Evolutionary conservation across 768 basidiomycete genomes (phyloP), one percentile per base, ranked within the genome.

Genomic region (Tulasnella sp.): DNA sequence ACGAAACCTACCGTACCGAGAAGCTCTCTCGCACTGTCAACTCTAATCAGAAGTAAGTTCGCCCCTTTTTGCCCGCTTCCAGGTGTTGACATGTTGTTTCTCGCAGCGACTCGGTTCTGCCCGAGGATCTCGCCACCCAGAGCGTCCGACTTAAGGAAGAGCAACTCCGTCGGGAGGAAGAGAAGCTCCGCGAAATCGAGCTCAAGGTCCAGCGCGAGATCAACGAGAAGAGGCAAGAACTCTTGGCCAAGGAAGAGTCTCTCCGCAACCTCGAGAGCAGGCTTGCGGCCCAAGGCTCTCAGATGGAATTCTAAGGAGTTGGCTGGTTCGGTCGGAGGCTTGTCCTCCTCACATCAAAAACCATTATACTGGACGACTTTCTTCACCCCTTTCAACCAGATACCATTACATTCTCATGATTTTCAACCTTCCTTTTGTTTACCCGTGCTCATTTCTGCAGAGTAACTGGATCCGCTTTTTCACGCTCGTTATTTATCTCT

Each of bases 141-240:
- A 94, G 92, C 79, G 96, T 98, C 70, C 93, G 97, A 77, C 91
- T 99, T 86, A 99, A 99, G 87, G 98, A 99, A 86, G 98, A 99
- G 84, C 98, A 99, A 84, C 91, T 99, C 78, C 92, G 96, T 81
- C 87, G 93, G 79, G 98, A 99, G 84, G 96, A 98, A 86, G 95
- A 98, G 87, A 97, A 97, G 88, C 88, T 99, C 81, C 95, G 97
- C 80, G 98, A 99, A 86, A 93, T 98, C 84, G 98, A 99, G 85
- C 89, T 98, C 85, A 96, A 95, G 85, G 95, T 98, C 39, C 96
- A 98, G 85, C 90, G 98, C 72, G 98, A 99, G 87, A 95, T 99
- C 85, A 94, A 93, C 83, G 94, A 99, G 87, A 96, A 97, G 87
- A 88, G 96, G 83, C 97, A 99, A 84, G 97, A 99, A 83, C 86